Evolutionary conservation across 108 stramenopile species (phyloP), one percentile per base, ranked within the genome.

Genomic region (Conticribra guillardii): DNA sequence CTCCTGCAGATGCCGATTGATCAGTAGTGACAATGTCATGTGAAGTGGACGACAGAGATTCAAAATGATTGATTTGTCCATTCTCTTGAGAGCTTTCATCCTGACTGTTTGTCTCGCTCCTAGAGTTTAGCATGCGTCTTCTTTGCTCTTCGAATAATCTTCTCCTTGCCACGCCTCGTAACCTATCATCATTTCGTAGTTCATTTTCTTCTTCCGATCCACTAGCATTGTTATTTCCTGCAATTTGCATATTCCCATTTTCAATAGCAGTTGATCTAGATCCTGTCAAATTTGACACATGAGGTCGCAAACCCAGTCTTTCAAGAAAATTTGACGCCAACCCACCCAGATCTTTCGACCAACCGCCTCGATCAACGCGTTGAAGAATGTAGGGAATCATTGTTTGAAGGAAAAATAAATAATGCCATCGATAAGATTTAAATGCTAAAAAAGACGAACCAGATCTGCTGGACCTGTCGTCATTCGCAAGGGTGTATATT

Each of bases 131-230:
- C 76, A 77, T 77, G 2, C 68, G 57, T 17, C 69, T 61, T 17
- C 76, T 53, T 47, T 77, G 76, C 33, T 64, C 69, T 31, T 65
- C 50, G 51, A 77, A 77, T 28, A 77, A 44, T 44, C 76, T 55
- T 53, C 76, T 62, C 49, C 76, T 64, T 9, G 68, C 69, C 31
- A 58, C 50, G 16, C 76, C 76, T 46, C 76, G 61, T 31, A 77
- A 27, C 30, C 55, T 69, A 28, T 77, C 76, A 52, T 77, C 76
- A 45, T 77, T 77, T 51, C 76, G 30, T 19, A 70, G 56, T 58
- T 44, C 45, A 45, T 64, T 49, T 4, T 70, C 69, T 45, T 49
- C 61, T 18, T 45, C 60, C 23, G n/a, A n/a, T n/a, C n/a, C n/a
- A n/a, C n/a, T n/a, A n/a, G n/a, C n/a, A 33, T 59, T 19, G 30